Conservation (phyloP, 2,329 filamentous ascomycete genomes). For the Talaromyces sp. region DNA sequence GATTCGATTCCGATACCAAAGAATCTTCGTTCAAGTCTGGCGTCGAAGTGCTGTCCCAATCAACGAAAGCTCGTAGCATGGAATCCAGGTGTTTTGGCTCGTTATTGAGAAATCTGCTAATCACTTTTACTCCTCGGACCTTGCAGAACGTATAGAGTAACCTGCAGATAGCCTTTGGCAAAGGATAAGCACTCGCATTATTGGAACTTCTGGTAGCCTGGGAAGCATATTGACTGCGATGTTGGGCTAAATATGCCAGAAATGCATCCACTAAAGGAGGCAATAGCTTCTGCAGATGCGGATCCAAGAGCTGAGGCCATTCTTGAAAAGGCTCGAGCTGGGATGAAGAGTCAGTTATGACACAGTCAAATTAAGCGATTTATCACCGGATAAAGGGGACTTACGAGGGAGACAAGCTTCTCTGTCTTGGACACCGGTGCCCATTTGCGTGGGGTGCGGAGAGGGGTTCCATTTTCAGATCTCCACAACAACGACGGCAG, state of each 20-base stretch:
- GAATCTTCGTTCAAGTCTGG: slow-evolving; percentile 16
- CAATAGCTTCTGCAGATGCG: slow-evolving; percentile 75
- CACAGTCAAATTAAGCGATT: neutral
- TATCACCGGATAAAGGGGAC: slow-evolving; percentile 13
- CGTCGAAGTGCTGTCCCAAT: slow-evolving; percentile 43
- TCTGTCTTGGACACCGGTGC: slow-evolving; percentile 40
- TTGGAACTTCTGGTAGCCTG: slow-evolving; percentile 36
- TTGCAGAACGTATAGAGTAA: slow-evolving; percentile 92
- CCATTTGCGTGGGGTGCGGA: slow-evolving; percentile 42
- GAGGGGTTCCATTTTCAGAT: slow-evolving; percentile 23
- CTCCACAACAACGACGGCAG: slow-evolving; percentile 48
- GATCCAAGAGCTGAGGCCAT: slow-evolving; percentile 88
- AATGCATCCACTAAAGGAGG: slow-evolving; percentile 76
- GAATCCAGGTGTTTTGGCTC: slow-evolving; percentile 84
- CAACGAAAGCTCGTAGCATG: slow-evolving; percentile 74
- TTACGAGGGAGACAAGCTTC: slow-evolving; percentile 44
- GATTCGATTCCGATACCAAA: slow-evolving; percentile 23
- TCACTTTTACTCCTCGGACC: slow-evolving; percentile 88
- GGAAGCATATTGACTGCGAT: slow-evolving; percentile 45
- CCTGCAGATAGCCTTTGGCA: slow-evolving; percentile 72
- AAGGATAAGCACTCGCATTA: slow-evolving; percentile 47
- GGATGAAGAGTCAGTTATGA: neutral
- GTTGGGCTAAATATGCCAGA: slow-evolving; percentile 62
- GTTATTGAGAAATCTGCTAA: slow-evolving; percentile 87
- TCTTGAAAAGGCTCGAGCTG: slow-evolving; percentile 89